phyloP scores from a whole-genome alignment of 257 asterid species.

The Solanum paucissectum region DNA sequence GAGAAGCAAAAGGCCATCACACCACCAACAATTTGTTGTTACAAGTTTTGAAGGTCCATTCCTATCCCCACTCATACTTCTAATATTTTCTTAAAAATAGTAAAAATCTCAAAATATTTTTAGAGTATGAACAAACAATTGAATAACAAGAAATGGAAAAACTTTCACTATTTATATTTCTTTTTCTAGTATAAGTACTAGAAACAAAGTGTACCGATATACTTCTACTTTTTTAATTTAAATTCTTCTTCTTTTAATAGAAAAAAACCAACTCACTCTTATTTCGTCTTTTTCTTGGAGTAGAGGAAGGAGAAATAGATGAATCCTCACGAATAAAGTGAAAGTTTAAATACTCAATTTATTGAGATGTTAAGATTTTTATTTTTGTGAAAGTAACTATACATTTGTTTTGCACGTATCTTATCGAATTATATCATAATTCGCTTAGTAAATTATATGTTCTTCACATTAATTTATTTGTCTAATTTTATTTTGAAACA shows the following conservation, averaged over 20 bases:
- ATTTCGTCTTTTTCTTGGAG: background rate
- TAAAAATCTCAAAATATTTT: background rate
- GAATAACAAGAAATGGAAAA: background rate
- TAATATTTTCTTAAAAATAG: background rate
- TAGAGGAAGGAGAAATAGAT: background rate
- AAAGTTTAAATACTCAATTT: too few species aligned
- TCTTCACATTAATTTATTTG: too few species aligned
- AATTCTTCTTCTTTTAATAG: background rate
- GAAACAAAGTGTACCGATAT: background rate
- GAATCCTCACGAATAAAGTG: background rate
- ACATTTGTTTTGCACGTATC: too few species aligned
- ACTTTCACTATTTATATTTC: background rate
- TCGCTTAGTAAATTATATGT: background rate
- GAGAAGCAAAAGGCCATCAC: background rate
- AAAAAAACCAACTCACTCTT: background rate
- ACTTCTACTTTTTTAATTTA: background rate
- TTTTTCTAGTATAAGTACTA: background rate
- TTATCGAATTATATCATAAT: background rate
- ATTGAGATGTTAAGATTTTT: fast-evolving
- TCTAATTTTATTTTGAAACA: too few species aligned
- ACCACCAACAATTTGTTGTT: background rate
- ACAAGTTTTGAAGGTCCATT: background rate
- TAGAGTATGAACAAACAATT: background rate
- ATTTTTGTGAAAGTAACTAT: too few species aligned
- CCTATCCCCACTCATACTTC: background rate